Conservation (phyloP, 2,329 filamentous ascomycete genomes). For the Chrysosporium queenslandicum region DNA sequence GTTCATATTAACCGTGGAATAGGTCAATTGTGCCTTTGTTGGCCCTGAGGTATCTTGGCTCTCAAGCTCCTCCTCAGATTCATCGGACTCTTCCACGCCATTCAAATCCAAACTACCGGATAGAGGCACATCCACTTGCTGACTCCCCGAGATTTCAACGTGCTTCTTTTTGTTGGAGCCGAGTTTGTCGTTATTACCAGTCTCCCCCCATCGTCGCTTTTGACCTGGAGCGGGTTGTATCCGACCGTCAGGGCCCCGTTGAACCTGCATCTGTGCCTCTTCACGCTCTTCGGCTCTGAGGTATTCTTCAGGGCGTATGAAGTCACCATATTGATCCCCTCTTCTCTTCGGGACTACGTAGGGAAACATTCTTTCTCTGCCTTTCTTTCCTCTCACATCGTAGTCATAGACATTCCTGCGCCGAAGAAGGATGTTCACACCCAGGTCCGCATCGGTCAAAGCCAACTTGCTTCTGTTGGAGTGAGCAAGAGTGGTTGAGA, state of each 20-base stretch:
- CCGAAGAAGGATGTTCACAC: conserved; percentile 80
- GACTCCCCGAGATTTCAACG: conserved; percentile 24
- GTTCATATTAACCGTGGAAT: conserved; percentile 55
- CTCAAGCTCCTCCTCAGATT: conserved; percentile 45
- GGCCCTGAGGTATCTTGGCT: conserved; percentile 50
- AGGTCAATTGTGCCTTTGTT: conserved; percentile 60
- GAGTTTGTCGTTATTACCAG: conserved; percentile 36
- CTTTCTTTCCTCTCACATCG: conserved; percentile 81
- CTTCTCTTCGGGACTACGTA: conserved; percentile 69
- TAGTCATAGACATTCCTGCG: conserved; percentile 89
- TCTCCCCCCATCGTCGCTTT: conserved; percentile 88
- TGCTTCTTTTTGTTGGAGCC: conserved; percentile 54
- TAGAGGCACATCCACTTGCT: conserved; percentile 37
- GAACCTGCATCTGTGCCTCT: conserved; percentile 56
- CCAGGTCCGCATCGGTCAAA: conserved; percentile 78
- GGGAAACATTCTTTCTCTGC: conserved; percentile 85
- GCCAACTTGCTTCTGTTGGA: conserved; percentile 75
- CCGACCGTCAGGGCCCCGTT: conserved; percentile 44
- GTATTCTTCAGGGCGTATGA: conserved; percentile 90
- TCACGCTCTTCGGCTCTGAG: conserved; percentile 86
- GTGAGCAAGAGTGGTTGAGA: conserved; percentile 75
- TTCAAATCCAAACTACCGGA: conserved; percentile 21
- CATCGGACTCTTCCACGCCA: conserved; percentile 47
- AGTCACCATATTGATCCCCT: conserved; percentile 83
- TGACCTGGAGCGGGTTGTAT: conserved; percentile 63